Evolutionary conservation across 148 eudicot genomes (phyloP).

Genomic region (Rhododendron kiyosumense): DNA sequence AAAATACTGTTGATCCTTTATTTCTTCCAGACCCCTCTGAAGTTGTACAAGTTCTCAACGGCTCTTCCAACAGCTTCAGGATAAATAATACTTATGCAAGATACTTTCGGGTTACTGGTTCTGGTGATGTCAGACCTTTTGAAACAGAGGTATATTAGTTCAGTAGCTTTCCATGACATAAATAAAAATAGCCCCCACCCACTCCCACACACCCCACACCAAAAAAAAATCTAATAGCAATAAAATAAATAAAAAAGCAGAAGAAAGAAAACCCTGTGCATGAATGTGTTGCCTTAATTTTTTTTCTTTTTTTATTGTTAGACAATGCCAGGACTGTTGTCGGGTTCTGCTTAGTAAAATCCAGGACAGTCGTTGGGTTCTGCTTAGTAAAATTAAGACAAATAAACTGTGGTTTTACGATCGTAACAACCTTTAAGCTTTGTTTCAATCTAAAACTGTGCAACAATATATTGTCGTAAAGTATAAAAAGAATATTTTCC

Average conservation of each 20-base stretch:
- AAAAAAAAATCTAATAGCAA: background rate
- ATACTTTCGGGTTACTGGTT: constrained; percentile 88
- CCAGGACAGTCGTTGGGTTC: background rate
- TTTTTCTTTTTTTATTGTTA: background rate
- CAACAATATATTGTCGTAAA: background rate
- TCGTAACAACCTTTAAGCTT: background rate
- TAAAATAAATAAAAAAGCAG: background rate
- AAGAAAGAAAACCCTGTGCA: background rate
- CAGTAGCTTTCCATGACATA: background rate
- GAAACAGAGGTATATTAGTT: constrained; percentile 63
- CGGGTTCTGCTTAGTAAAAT: background rate
- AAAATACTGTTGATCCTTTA: constrained; percentile 38
- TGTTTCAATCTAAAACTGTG: background rate
- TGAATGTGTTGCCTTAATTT: background rate
- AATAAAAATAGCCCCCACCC: background rate
- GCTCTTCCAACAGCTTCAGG: constrained; percentile 64
- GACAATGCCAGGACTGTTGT: background rate
- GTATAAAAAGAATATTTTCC: background rate
- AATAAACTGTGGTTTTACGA: constrained; percentile 5
- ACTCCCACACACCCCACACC: background rate
- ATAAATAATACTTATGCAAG: constrained; percentile 60
- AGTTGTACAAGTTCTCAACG: constrained; percentile 67
- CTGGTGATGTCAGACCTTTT: constrained; percentile 88
- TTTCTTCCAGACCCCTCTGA: constrained; percentile 58
- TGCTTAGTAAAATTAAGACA: background rate